Conservation (phyloP, 2,329 filamentous ascomycete species). For the Metarhizium album region DNA sequence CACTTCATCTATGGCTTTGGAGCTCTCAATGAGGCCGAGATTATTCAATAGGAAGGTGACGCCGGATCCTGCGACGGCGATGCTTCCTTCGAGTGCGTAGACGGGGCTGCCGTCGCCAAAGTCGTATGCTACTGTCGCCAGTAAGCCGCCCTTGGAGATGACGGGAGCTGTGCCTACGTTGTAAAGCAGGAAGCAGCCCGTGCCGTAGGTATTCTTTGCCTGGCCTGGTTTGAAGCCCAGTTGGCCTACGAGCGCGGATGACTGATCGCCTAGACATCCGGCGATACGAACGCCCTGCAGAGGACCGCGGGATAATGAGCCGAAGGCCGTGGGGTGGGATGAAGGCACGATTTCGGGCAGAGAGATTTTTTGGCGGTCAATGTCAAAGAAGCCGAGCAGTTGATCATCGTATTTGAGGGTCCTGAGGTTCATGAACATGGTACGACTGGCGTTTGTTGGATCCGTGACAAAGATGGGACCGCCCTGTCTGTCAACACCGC, state of each 20-base stretch:
- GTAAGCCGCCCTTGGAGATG: constrained; percentile 69
- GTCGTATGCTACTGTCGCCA: constrained; percentile 82
- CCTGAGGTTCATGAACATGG: constrained; percentile 88
- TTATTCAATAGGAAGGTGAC: constrained; percentile 65
- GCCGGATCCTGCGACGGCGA: constrained; percentile 71
- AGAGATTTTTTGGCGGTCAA: constrained; percentile 56
- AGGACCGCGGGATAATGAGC: constrained; percentile 51
- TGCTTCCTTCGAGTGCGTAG: constrained; percentile 76
- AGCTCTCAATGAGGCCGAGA: constrained; percentile 45
- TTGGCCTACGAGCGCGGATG: constrained; percentile 75
- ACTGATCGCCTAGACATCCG: constrained; percentile 83
- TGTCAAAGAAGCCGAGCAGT: constrained; percentile 67
- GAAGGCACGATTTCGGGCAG: constrained; percentile 80
- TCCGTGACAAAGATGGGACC: constrained; percentile 67
- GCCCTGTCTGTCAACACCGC: constrained; percentile 47
- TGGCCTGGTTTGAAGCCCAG: constrained; percentile 71
- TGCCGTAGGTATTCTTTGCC: constrained; percentile 88
- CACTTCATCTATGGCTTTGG: constrained; percentile 38
- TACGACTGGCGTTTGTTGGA: constrained; percentile 77
- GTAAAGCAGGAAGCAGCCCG: constrained; percentile 81
- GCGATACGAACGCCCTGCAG: constrained; percentile 63
- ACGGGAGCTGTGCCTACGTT: constrained; percentile 80
- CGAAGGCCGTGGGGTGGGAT: constrained; percentile 63
- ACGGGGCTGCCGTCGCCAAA: constrained; percentile 55
- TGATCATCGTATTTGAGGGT: constrained; percentile 70